Evolutionary conservation across 75 land plant genomes (phyloP).

Genomic region (Chamaecyparis obtusa): DNA sequence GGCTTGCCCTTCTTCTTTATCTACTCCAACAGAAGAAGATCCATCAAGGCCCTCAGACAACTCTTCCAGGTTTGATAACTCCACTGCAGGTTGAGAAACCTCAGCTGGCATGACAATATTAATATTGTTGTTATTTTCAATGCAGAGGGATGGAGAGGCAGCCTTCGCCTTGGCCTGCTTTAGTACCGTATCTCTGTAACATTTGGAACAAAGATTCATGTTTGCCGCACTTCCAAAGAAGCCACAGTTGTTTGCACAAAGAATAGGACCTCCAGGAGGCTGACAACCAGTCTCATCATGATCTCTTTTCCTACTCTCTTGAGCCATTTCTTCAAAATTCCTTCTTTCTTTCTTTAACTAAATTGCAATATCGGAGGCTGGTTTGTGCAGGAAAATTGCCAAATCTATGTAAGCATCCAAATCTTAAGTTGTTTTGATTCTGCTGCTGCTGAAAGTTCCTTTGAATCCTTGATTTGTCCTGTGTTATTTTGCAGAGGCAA

Average conservation of each 20-base stretch:
- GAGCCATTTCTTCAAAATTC: slow-evolving; percentile 18
- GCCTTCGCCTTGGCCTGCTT: slow-evolving; percentile 73
- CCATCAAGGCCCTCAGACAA: not conserved
- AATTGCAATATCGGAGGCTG: not conserved
- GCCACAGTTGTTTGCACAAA: slow-evolving; percentile 93
- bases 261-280: slow-evolving; percentile 82
- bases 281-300: slow-evolving; percentile 87
- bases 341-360: not conserved
- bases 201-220: slow-evolving; percentile 89
- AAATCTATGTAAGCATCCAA: not conserved
- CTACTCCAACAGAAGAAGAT: slow-evolving; percentile 9
- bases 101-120: not conserved
- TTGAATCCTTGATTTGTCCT: not conserved
- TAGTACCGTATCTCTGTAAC: slow-evolving; percentile 69
- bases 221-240: slow-evolving; percentile 94
- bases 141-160: slow-evolving; percentile 40
- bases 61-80: slow-evolving; percentile 18
- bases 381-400: not conserved
- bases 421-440: not conserved
- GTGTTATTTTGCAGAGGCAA: not conserved
- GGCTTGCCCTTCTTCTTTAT: slow-evolving; percentile 11
- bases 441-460: not conserved
- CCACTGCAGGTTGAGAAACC: slow-evolving; percentile 20
- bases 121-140: slow-evolving; percentile 17
- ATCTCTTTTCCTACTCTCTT: slow-evolving; percentile 63